A percentile compares a stretch with the other conserved stretches of the same genome.
Evolutionary conservation across 768 basidiomycete species (phyloP).

Genomic region (Pleurotus sapidus): DNA sequence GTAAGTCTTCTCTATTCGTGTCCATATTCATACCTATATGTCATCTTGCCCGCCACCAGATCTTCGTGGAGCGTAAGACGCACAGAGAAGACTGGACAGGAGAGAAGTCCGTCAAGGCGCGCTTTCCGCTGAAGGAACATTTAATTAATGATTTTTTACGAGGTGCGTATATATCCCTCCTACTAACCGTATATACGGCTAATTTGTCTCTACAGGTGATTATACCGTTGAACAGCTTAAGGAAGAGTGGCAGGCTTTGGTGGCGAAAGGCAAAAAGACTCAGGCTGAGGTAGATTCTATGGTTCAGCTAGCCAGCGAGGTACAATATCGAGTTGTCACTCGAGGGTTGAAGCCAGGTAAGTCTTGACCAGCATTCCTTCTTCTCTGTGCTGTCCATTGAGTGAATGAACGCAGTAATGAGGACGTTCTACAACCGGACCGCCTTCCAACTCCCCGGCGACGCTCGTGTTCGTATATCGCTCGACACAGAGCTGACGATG

Average conservation of each 20-base stretch:
- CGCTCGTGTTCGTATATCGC: conserved; percentile 96
- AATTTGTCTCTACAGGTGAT: conserved; percentile 27
- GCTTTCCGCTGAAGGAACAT: conserved; percentile 93
- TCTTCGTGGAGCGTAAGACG: conserved; percentile 87
- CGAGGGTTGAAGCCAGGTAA: conserved; percentile 80
- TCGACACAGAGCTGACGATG: conserved; percentile 95
- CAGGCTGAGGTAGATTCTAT: conserved; percentile 89
- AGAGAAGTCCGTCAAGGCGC: conserved; percentile 96
- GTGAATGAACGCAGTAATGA: conserved; percentile 62
- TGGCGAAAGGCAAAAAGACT: conserved; percentile 88
- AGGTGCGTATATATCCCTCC: conserved; percentile 33
- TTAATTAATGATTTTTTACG: conserved; percentile 87
- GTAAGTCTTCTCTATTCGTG: conserved; percentile 35
- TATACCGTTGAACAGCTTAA: conserved; percentile 74
- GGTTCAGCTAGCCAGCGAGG: conserved; percentile 96
- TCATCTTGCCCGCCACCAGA: conserved; percentile 40
- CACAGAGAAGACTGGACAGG: conserved; percentile 99
- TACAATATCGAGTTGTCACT: conserved; percentile 87
- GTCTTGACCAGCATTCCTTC: conserved; percentile 17
- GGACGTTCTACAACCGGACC: conserved; percentile 97
- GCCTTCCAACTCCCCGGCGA: conserved; percentile 99
- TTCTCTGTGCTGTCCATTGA: not conserved
- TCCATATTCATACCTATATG: not conserved
- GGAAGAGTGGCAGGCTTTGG: conserved; percentile 83
- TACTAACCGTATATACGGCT: too few relatives aligned